These are phyloP conservation scores for Aspergillus luchuensis DNA, from an alignment of 2,329 filamentous ascomycete genomes.

Conservation along the genomic window DNA sequence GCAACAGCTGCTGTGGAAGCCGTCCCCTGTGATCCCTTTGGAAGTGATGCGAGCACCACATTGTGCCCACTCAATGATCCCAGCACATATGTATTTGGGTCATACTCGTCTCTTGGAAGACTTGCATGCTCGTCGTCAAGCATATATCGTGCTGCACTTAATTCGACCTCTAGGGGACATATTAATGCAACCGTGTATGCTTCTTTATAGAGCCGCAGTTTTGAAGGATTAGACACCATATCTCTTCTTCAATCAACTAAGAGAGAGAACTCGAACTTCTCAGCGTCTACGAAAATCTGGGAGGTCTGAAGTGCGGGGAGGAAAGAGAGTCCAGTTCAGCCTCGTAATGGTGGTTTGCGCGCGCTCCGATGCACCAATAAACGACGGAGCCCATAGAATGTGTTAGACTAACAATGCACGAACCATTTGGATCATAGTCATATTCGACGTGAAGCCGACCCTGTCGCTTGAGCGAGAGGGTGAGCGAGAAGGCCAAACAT, in stretches of 20 bases:
- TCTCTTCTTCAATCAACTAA: background rate
- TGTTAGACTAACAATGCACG: too few species aligned
- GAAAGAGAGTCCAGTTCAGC: background rate
- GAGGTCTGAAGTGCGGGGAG: background rate
- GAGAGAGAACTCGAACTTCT: too few species aligned
- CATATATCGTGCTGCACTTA: conserved; percentile 5
- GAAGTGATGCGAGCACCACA: conserved; percentile 9
- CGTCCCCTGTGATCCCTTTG: conserved; percentile 26
- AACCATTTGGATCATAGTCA: too few species aligned
- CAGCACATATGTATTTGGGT: too few species aligned
- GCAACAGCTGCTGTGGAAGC: conserved; percentile 18
- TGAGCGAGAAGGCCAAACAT: too few species aligned
- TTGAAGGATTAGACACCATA: background rate
- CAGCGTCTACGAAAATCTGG: background rate
- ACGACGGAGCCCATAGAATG: background rate
- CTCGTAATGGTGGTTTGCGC: background rate
- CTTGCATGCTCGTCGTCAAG: conserved; percentile 11
- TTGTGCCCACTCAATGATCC: conserved; percentile 13
- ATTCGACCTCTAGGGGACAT: background rate
- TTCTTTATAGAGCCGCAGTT: background rate
- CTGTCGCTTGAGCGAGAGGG: too few species aligned
- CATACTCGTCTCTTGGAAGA: too few species aligned
- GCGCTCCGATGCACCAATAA: background rate
- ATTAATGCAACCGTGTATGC: conserved; percentile 6
- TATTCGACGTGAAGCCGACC: too few species aligned